phyloP scores from a whole-genome alignment of 345 rosid species.

The Anastatica hierochuntica region DNA sequence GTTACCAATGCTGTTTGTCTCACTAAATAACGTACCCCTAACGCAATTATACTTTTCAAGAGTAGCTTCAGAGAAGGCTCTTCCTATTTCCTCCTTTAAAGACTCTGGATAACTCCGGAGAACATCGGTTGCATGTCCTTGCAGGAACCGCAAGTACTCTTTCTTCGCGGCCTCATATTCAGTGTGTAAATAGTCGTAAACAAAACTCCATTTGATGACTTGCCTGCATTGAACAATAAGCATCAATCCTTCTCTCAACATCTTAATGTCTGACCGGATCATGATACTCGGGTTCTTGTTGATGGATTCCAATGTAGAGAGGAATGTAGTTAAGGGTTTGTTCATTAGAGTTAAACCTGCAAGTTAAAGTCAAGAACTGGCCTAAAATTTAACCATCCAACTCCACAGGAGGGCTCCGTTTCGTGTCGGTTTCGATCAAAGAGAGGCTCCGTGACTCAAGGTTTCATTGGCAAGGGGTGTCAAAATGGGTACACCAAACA shows the following conservation, averaged over 20 bases:
- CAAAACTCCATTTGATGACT: slow-evolving; percentile 14
- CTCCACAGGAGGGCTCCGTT: slow-evolving; percentile 8
- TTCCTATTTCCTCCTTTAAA: neutral
- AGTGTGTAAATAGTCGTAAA: neutral
- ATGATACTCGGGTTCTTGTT: neutral
- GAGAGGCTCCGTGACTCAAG: no score
- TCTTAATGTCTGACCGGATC: neutral
- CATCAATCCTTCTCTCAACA: neutral
- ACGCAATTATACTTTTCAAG: neutral
- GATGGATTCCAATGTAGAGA: no score
- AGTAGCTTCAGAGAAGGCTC: neutral
- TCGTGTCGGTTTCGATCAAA: neutral
- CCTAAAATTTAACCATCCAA: rapidly evolving
- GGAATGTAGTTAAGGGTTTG: slow-evolving; percentile 1
- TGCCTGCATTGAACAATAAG: slow-evolving; percentile 14
- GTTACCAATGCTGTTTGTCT: slow-evolving; percentile 7
- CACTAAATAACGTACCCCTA: neutral
- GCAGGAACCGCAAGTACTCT: slow-evolving; percentile 6
- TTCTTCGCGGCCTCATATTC: slow-evolving; percentile 1
- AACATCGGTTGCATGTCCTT: neutral
- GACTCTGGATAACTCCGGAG: neutral
- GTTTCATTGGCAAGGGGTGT: no score
- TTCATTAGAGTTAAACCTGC: slow-evolving; percentile 14
- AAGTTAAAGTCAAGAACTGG: neutral
- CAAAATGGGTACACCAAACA: no score